These are phyloP conservation scores for Madurella fahalii DNA, from an alignment of 2,329 filamentous ascomycete genomes.

Conservation along the genomic window DNA sequence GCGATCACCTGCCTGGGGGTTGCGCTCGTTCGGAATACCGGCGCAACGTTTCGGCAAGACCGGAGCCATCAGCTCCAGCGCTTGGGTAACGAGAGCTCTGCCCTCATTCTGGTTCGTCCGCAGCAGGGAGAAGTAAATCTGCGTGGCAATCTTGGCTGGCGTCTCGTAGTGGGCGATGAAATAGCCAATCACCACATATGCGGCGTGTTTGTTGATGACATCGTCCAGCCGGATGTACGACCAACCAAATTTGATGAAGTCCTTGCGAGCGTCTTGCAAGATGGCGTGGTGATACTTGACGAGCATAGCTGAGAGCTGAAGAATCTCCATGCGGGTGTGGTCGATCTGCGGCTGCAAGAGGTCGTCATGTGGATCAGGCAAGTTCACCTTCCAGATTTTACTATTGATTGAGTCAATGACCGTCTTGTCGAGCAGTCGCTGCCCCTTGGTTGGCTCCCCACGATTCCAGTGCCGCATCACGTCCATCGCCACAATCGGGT, in stretches of 20 bases:
- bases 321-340: conserved; percentile 90
- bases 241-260: conserved; percentile 99
- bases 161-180: conserved; percentile 98
- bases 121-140: conserved; percentile 88
- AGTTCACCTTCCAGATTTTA: conserved; percentile 89
- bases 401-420: conserved; percentile 88
- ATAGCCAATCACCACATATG: conserved; percentile 94
- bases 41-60: conserved; percentile 82
- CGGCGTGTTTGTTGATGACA: conserved; percentile 97
- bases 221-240: conserved; percentile 98
- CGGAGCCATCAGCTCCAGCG: conserved; percentile 89
- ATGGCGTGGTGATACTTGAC: conserved; percentile 91
- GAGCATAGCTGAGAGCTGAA: conserved; percentile 90
- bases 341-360: conserved; percentile 81
- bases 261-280: conserved; percentile 87
- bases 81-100: conserved; percentile 85
- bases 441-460: conserved; percentile 51
- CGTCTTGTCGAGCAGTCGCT: conserved; percentile 75
- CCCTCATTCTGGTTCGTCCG: conserved; percentile 95
- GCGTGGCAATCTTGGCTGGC: conserved; percentile 88
- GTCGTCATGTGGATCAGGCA: conserved; percentile 79
- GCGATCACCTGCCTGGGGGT: conserved; percentile 29
- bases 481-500: conserved; percentile 95
- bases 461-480: conserved; percentile 77
- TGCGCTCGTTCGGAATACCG: conserved; percentile 61